Evolutionary conservation across 108 stramenopile species (phyloP).

Genomic region (Stephanodiscus triporus): DNA sequence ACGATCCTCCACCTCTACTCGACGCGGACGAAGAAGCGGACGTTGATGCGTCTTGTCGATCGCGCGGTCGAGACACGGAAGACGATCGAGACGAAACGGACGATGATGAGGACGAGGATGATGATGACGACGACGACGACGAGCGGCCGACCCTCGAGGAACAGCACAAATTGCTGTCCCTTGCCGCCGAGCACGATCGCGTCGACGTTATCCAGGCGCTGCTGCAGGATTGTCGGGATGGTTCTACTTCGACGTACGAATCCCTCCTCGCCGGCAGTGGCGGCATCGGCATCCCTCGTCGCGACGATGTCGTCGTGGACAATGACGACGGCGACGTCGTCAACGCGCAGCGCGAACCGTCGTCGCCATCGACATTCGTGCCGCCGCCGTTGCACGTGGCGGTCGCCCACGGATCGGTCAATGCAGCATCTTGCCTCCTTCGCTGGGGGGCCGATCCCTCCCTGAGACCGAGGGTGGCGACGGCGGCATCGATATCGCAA

Average conservation of each 20-base stretch:
- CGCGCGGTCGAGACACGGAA: not conserved
- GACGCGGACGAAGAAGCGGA: not conserved
- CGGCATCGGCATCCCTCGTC: not conserved
- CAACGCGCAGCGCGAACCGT: constrained; percentile 7
- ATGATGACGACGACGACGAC: constrained; percentile 61
- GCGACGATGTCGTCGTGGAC: not conserved
- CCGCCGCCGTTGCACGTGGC: constrained; percentile 83
- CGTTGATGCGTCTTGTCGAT: no score
- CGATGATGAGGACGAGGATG: constrained; percentile 11
- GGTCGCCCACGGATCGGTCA: constrained; percentile 72
- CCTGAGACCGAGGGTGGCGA: constrained; percentile 63
- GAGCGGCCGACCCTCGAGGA: constrained; percentile 64
- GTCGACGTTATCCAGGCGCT: constrained; percentile 83
- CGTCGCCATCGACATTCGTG: constrained; percentile 17
- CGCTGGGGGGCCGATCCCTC: constrained; percentile 86
- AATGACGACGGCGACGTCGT: not conserved
- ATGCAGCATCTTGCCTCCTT: constrained; percentile 75
- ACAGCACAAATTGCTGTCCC: constrained; percentile 70
- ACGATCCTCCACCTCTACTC: not conserved
- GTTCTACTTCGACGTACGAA: not conserved
- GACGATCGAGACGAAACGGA: constrained; percentile 15
- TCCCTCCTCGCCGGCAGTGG: constrained; percentile 12
- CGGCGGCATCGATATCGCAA: no score
- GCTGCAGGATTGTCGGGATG: constrained; percentile 15
- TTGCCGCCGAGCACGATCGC: constrained; percentile 90